phyloP scores from a whole-genome alignment of 2,329 filamentous ascomycete species.

The Aspergillus japonicus region DNA sequence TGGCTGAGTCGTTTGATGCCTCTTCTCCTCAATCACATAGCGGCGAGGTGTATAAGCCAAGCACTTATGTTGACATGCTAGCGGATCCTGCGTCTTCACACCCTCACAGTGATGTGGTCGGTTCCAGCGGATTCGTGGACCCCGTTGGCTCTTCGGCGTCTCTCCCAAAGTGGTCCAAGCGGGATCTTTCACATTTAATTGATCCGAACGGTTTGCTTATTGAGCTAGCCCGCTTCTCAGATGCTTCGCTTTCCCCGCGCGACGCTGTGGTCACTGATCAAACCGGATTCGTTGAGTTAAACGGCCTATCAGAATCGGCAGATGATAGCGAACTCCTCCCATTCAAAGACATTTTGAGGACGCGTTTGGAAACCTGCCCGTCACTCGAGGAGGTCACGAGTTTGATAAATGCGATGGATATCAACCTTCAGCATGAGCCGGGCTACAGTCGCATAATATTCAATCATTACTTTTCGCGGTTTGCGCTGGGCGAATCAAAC shows the following conservation, averaged over 20 bases:
- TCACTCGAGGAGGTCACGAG: conserved; percentile 31
- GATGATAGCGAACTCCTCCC: neutral
- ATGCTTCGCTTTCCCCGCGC: neutral
- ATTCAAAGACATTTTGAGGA: conserved; percentile 14
- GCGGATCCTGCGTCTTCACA: no score
- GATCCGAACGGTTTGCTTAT: neutral
- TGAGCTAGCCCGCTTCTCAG: neutral
- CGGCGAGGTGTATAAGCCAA: no score
- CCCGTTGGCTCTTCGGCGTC: neutral
- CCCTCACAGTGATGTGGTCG: neutral
- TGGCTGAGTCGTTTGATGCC: neutral
- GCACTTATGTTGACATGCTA: no score
- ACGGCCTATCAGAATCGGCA: neutral
- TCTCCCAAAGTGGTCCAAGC: neutral
- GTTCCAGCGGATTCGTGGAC: neutral
- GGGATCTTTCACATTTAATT: no score
- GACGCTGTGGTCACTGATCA: neutral
- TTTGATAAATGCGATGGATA: conserved; percentile 26
- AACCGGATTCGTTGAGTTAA: neutral
- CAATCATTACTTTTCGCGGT: conserved; percentile 27
- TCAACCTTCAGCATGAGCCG: conserved; percentile 38
- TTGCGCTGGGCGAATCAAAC: conserved; percentile 8
- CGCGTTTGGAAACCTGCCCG: conserved; percentile 21
- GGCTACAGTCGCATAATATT: conserved; percentile 38
- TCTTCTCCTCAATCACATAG: neutral